Evolutionary conservation across 73 alveolate genomes (phyloP), one percentile per base, ranked within the genome.

Genomic region (Paramecium sexaurelia): DNA sequence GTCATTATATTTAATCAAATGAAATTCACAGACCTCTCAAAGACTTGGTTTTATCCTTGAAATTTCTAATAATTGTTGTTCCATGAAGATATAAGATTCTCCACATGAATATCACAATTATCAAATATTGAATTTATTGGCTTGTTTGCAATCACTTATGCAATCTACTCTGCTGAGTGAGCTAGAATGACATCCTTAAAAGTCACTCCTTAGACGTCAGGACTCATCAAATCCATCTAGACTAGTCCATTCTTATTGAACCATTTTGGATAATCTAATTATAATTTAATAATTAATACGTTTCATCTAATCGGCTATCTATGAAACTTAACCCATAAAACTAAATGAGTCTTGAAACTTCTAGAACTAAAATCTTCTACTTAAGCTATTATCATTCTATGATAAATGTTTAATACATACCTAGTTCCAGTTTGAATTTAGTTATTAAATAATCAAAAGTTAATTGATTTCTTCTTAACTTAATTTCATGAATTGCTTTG

Each of bases 221-320:
- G 83, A 32, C 47, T 61, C 43, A 32, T 61, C n/a, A 61, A 3
- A 13, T 61, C 83, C 39, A 61, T 32, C 1, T 13, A 2, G 2
- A 61, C 83, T 10, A 61, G 45, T 61, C 83, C 83, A 24, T 61
- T 61, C 47, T 61, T 61, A 61, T 61, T 61, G 45, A 61, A 61
- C 83, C 83, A 61, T 32, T 61, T 61, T 26, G 83, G 83, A 61
- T 61, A 61, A 61, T 61, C 83, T 61, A 61, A 61, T n/a, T n/a
- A 29, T 29, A 6, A 26, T 61, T 61, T 61, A 22, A 13, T 26
- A 61, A 61, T 26, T 61, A 61, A 13, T 61, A 61, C 83, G 83
- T 61, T 61, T 61, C 43, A 61, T 61, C 83, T 61, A 26, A 29
- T 61, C 83, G 2, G 83, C 83, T 26, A 61, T 61, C 83, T 61